Percentiles rank a stretch among this genome's conserved stretches.
Conservation (phyloP, 805 yeast genomes). For the Myxozyma neotropica region DNA sequence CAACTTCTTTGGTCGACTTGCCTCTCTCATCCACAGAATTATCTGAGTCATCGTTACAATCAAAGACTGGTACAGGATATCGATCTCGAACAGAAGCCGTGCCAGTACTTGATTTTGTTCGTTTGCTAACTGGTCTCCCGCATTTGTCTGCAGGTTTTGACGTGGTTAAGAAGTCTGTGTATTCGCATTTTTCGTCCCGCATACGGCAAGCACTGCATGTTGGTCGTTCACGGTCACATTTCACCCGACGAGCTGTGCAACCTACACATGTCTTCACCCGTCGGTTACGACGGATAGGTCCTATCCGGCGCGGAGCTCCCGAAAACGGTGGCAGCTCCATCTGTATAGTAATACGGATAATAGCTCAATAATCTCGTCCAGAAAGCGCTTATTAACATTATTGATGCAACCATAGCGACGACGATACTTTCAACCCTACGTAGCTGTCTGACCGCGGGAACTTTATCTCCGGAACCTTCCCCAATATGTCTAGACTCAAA, state of each 20-base stretch:
- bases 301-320: background rate
- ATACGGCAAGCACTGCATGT: background rate
- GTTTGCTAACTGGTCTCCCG: background rate
- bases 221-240: slow-evolving; percentile 5
- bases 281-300: slow-evolving; percentile 6
- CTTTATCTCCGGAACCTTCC: too few relatives aligned
- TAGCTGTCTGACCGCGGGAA: too few relatives aligned
- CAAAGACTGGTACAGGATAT: background rate
- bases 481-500: too few relatives aligned
- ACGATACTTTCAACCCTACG: too few relatives aligned
- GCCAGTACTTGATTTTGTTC: background rate
- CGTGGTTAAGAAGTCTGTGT: background rate
- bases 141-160: background rate
- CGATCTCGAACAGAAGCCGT: too few relatives aligned
- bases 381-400: too few relatives aligned
- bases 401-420: too few relatives aligned
- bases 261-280: slow-evolving; percentile 8
- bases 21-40: background rate
- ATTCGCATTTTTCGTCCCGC: slow-evolving; percentile 1
- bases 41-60: background rate
- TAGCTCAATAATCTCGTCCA: background rate
- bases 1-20: background rate
- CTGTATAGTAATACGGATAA: background rate
- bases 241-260: slow-evolving; percentile 10
- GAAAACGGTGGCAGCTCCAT: background rate